Percentiles rank a stretch among this genome's conserved stretches.
phyloP scores from a whole-genome alignment of 2,329 filamentous ascomycete genomes.

The Torrubiellomyces zombiae region DNA sequence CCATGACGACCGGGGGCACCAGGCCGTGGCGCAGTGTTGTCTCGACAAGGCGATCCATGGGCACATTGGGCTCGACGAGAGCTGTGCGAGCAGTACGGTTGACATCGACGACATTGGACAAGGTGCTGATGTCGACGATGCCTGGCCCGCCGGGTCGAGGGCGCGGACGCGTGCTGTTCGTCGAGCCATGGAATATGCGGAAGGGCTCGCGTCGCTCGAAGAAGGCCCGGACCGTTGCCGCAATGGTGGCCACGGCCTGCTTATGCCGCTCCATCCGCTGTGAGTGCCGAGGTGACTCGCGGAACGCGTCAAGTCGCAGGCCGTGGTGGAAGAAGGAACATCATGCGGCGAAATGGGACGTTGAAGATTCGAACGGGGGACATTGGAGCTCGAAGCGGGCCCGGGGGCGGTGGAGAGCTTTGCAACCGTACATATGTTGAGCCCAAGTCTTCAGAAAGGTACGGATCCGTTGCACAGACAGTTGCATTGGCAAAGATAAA shows the following conservation, averaged over 20 bases:
- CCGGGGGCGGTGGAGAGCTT: too few species aligned
- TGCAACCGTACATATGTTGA: too few species aligned
- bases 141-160: slow-evolving; percentile 13
- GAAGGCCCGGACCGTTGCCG: slow-evolving; percentile 28
- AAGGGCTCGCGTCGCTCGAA: slow-evolving; percentile 39
- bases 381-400: too few species aligned
- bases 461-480: too few species aligned
- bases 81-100: slow-evolving; percentile 38
- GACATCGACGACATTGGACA: slow-evolving; percentile 48
- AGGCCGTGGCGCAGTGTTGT: slow-evolving; percentile 47
- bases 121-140: slow-evolving; percentile 45
- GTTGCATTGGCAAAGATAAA: too few species aligned
- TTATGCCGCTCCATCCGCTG: slow-evolving; percentile 36
- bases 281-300: too few species aligned
- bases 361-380: too few species aligned
- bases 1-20: slow-evolving; percentile 57
- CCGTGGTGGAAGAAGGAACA: too few species aligned
- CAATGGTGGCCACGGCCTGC: slow-evolving; percentile 28
- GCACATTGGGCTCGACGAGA: slow-evolving; percentile 59
- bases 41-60: slow-evolving; percentile 56
- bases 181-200: slow-evolving; percentile 62
- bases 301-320: too few species aligned
- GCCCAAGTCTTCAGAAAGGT: too few species aligned
- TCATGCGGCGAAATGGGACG: too few species aligned
- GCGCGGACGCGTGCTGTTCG: slow-evolving; percentile 51